Evolutionary conservation across 441 rosid genomes (phyloP), one percentile per base, ranked within the genome.

Genomic region (Pelargonium australe): DNA sequence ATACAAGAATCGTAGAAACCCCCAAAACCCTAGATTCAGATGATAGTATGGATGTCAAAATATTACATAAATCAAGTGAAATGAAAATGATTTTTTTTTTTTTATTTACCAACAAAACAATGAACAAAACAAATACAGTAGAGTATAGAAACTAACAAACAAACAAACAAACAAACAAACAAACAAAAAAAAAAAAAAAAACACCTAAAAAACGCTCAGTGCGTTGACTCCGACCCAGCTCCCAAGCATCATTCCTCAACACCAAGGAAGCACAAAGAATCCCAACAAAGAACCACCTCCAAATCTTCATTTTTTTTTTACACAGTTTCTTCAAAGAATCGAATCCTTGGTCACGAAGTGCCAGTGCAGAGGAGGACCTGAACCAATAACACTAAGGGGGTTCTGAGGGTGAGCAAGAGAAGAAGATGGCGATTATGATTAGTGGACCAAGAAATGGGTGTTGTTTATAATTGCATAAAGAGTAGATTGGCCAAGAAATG

Each of bases 181-280:
- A 37, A 37, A 37, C 2, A 37, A 37, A 37, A 2, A 37, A 37
- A 37, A 37, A 23, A 10, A 14, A 53, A 41, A 74, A 62, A 66
- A 41, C 13, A 86, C 98, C 98, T 83, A 96, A 89, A 76, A 92
- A 90, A 78, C 98, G 86, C 79, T 92, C 98, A 7, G 97, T 86
- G 66, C 79, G 90, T 79, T 81, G 98, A 80, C 81, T 81, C 67
- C 85, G 85, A 69, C 85, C 83, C 58, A 86, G 73, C 73, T 86
- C 86, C 67, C 86, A 67, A 72, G 86, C 89, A 75, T 75, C 82
- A 77, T 72, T 70, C 79, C 79, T 80, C 63, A 74, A 80, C 43
- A 77, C 60, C 65, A 83, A 69, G 10, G 72, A 72, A 53, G 79
- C 75, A 78, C 65, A 86, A 37, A 84, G 64, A 57, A 87, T 23